Percentiles rank a stretch among this genome's conserved stretches.
Evolutionary conservation across 225 moss, liverwort and hornwort species (phyloP).

Genomic region (Lunularia cruciata): DNA sequence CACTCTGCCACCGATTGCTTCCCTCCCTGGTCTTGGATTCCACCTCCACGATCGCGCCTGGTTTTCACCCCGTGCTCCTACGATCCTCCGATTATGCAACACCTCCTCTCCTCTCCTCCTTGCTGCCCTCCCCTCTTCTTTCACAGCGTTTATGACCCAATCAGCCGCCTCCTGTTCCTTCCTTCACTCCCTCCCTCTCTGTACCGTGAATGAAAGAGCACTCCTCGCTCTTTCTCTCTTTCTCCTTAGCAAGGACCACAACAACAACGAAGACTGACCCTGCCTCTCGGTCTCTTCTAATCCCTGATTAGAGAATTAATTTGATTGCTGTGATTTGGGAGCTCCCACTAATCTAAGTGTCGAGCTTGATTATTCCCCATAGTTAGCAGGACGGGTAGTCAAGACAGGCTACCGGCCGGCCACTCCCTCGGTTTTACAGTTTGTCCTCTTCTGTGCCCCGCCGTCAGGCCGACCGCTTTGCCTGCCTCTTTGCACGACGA

Average conservation of each 20-base stretch:
- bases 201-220: not conserved
- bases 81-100: not conserved
- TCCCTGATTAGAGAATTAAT: not conserved
- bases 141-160: no score
- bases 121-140: not conserved
- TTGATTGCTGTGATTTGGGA: not conserved
- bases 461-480: slow-evolving; percentile 2
- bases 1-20: not conserved
- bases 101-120: not conserved
- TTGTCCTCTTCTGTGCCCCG: slow-evolving; percentile 1
- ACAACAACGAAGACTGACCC: not conserved
- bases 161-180: no score
- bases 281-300: not conserved
- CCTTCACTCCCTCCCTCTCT: not conserved
- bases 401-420: slow-evolving; percentile 11
- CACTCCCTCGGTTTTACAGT: not conserved
- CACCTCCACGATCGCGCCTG: not conserved
- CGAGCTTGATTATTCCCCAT: no score
- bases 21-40: not conserved
- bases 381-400: not conserved
- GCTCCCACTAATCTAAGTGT: no score
- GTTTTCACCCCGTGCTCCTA: not conserved
- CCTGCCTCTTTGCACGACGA: not conserved
- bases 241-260: not conserved
- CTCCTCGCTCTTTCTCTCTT: not conserved